Base-by-base conservation (phyloP, 2,329 filamentous ascomycete genomes). In the Atkinsonella texensis region DNA sequence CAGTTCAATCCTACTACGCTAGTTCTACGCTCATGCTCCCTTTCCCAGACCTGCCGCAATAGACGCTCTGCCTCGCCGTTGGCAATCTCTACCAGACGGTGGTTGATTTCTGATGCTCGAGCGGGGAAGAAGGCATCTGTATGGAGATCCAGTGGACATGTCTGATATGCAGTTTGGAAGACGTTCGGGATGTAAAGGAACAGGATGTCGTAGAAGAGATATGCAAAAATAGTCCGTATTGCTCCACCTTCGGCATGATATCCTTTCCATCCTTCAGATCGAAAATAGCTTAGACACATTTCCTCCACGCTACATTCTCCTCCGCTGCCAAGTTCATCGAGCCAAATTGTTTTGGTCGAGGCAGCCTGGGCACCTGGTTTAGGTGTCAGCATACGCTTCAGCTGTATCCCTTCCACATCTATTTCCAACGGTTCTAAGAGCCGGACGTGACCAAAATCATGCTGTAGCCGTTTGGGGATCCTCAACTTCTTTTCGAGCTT, bases 171-270 rank as follows among this genome's bases (percentile, higher is more conserved):
- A 6, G 93, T 98, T 65, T 97, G 91, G 67, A 98, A 98, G 51
- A 98, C 91, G 60, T 97, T 95, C 28, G 93, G 91, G 5, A 97
- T 80, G 66, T 95, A 95, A 28, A 89, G 75, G 68, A 97, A 97
- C 7, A 98, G 73, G 23, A 97, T 80, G 66, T 98, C 91, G 71
- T 84, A 93, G 72, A 97, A 95, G 17, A 98, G 79, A 62, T 93
- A 91, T 13, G 83, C 85, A 67, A 90, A 90, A 28, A 98, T 73
- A 0, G 93, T 98, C n/a, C 89, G 83, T 7, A 97, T 72, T 59
- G 97, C 90, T 2, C 90, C 87, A 35, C 89, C 89, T 72, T 98
- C 93, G 17, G 85, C 81, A 67, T 98, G 93, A 62, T 91, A 96
- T 11, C 93, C 93, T 65, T 95, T 95, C 84, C 89, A 97, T 2